These are phyloP conservation scores for Diaporthe caulivora DNA, from an alignment of 2,329 filamentous ascomycete species.

Conservation along the genomic window DNA sequence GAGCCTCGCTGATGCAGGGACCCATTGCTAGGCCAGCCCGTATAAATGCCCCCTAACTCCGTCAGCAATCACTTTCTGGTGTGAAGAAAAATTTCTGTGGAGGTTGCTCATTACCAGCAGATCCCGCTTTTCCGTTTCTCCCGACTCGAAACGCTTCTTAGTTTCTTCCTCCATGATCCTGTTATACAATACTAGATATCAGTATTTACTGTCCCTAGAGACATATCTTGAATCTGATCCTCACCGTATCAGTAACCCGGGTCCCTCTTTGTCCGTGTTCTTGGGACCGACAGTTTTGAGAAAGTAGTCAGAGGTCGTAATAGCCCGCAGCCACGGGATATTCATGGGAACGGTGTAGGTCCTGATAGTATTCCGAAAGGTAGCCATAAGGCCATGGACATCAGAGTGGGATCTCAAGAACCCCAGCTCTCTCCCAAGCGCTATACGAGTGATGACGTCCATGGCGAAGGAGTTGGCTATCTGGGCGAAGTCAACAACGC, in stretches of 20 bases:
- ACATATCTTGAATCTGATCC: neutral
- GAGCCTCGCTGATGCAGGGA: conserved; percentile 58
- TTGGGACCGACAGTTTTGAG: conserved; percentile 52
- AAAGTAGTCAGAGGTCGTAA: conserved; percentile 44
- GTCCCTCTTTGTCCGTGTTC: conserved; percentile 44
- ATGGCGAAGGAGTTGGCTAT: conserved; percentile 62
- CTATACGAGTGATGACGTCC: conserved; percentile 63
- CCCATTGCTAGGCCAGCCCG: conserved; percentile 41
- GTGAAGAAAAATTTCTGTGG: neutral
- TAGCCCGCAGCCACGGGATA: conserved; percentile 49
- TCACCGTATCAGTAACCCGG: conserved; percentile 46
- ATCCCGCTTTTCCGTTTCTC: conserved; percentile 57
- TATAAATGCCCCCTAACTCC: conserved; percentile 9
- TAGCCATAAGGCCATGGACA: conserved; percentile 56
- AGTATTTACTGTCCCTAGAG: neutral
- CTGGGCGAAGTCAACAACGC: conserved; percentile 56
- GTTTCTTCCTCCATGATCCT: conserved; percentile 51
- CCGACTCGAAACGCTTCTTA: conserved; percentile 55
- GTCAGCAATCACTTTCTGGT: neutral
- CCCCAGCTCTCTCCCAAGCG: conserved; percentile 59
- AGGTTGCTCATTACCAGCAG: conserved; percentile 53
- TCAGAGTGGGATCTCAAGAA: conserved; percentile 58
- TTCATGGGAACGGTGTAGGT: conserved; percentile 54
- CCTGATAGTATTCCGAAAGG: conserved; percentile 52
- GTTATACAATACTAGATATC: conserved; percentile 47